phyloP scores from a whole-genome alignment of 352 stramenopile species.

The Pythium grandisporangium region DNA sequence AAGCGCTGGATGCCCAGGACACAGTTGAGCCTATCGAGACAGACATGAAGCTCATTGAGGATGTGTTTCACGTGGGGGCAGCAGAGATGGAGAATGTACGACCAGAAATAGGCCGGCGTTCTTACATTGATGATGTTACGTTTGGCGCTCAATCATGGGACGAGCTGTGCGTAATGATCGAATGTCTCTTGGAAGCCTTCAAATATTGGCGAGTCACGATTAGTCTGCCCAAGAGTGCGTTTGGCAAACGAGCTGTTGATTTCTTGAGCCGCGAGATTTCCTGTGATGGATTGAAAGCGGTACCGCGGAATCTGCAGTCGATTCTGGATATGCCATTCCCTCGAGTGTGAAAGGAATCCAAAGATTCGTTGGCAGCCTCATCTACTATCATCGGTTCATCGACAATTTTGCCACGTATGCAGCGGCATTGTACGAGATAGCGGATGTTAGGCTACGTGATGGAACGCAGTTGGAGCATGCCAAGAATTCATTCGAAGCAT shows the following conservation, averaged over 20 bases:
- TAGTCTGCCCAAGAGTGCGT: slow-evolving; percentile 17
- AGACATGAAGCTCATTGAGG: background rate
- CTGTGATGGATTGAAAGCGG: background rate
- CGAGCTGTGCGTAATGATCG: slow-evolving; percentile 1
- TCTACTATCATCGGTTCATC: slow-evolving; percentile 1
- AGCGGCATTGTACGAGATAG: background rate
- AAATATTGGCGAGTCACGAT: slow-evolving; percentile 14
- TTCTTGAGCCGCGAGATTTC: slow-evolving; percentile 10
- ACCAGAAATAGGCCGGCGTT: slow-evolving; percentile 5
- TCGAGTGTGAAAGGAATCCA: background rate
- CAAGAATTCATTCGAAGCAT: slow-evolving; percentile 2
- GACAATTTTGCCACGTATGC: background rate
- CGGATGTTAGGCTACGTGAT: background rate
- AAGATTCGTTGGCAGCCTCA: background rate
- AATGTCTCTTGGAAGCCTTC: slow-evolving; percentile 6
- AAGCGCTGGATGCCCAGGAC: background rate
- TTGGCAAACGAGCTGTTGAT: slow-evolving; percentile 4
- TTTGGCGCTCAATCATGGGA: slow-evolving; percentile 6
- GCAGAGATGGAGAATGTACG: background rate
- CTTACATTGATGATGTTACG: slow-evolving; percentile 20
- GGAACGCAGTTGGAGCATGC: slow-evolving; percentile 5
- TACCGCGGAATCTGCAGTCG: slow-evolving; percentile 1
- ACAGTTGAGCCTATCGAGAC: background rate
- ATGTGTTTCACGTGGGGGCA: background rate
- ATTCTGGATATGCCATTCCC: slow-evolving; percentile 4